Evolutionary conservation across 2,329 filamentous ascomycete species (phyloP), one percentile per base, ranked within the genome.

Genomic region (Cladosporium sphaerospermum): DNA sequence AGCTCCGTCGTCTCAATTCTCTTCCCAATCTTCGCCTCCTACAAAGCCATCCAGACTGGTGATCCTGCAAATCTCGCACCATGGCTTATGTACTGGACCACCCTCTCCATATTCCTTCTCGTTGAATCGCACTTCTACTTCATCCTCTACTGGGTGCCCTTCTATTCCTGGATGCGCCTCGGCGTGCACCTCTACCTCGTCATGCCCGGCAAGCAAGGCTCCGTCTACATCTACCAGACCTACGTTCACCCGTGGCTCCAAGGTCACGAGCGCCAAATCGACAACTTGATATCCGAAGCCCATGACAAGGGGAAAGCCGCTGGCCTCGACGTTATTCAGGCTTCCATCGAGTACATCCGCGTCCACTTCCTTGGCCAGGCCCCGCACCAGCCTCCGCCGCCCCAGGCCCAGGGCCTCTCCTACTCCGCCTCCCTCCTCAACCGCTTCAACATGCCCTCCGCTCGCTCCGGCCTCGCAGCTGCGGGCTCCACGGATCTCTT

Each of bases 11-110:
- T 88, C 55, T 95, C 91, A 53, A 90, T 95, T 67, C 83, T 96
- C 67, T 95, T 97, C 69, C 93, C 93, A 48, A 83, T 96, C 59
- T 97, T 96, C 74, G 91, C 92, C 61, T 96, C 92, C 59, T 97
- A 96, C 80, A 97, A 97, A 78, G 92, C 93, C 45, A 86, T 99
- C 67, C 92, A 93, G 74, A 91, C 89, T 13, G 86, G 87, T 49
- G 89, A 96, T 70, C 90, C 91, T 2, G 85, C 89, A 36, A 84
- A 95, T 67, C 80, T 96, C 56, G 89, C 89, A 59, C 92, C 92
- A 84, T 99, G 93, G 93, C 82, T 97, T 61, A 97, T 97, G 87
- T 99, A 97, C 80, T 99, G 92, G 87, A 89, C 96, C 56, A 89
- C 96, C 19, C 81, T 96, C 59, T 88, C 88, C 56, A 85, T 88